phyloP scores from a whole-genome alignment of 2,329 filamentous ascomycete genomes.

The Fusarium circinatum region DNA sequence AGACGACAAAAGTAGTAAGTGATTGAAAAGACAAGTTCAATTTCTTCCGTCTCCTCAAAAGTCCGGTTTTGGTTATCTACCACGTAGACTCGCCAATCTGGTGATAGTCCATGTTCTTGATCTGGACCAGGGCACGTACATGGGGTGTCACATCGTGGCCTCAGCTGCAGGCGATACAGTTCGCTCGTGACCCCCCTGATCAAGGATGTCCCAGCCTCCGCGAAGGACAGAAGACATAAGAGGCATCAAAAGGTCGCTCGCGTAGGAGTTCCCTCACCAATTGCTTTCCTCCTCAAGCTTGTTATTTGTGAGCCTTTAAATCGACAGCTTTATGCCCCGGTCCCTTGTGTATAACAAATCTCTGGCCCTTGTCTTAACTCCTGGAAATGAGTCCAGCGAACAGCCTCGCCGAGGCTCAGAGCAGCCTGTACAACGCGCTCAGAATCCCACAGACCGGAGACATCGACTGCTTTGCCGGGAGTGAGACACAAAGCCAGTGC shows the following conservation, averaged over 20 bases:
- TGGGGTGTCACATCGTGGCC: background rate
- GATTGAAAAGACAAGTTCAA: no score
- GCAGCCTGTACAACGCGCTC: conserved; percentile 11
- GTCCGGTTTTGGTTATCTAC: background rate
- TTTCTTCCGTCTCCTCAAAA: background rate
- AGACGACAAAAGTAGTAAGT: background rate
- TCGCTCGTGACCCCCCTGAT: background rate
- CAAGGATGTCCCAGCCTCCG: conserved; percentile 1
- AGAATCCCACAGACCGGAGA: background rate
- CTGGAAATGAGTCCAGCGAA: background rate
- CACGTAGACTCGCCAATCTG: background rate
- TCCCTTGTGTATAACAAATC: no score
- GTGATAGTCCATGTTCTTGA: background rate
- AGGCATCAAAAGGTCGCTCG: background rate
- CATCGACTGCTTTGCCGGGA: background rate
- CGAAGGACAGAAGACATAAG: background rate
- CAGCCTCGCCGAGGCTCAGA: background rate
- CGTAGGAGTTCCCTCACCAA: background rate
- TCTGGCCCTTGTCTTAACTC: background rate
- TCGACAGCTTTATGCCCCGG: background rate
- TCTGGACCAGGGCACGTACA: background rate
- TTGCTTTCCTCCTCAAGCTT: background rate
- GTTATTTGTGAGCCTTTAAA: background rate
- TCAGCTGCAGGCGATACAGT: conserved; percentile 10
- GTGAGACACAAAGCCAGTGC: background rate